phyloP scores from a whole-genome alignment of 2,329 filamentous ascomycete genomes.

The Tolypocladium endophyticum region DNA sequence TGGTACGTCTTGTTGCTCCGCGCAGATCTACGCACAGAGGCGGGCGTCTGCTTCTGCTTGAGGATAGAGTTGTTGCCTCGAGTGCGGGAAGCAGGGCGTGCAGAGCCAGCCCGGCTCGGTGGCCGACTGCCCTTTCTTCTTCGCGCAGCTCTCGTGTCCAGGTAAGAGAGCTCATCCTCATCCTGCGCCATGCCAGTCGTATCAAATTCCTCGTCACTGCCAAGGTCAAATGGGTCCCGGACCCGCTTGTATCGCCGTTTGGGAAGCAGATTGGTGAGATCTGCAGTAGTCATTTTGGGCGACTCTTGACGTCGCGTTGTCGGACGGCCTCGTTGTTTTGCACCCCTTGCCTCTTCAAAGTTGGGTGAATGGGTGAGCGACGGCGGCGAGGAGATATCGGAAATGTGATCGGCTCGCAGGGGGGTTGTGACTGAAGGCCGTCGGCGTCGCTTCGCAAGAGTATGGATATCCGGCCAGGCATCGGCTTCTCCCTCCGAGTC shows the following conservation, averaged over 20 bases:
- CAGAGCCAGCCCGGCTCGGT: constrained; percentile 15
- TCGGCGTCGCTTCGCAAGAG: constrained; percentile 36
- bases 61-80: constrained; percentile 10
- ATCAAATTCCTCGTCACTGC: constrained; percentile 37
- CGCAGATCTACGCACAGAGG: constrained; percentile 10
- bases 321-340: constrained; percentile 17
- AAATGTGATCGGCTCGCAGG: constrained; percentile 27
- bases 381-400: constrained; percentile 51
- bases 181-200: constrained; percentile 36
- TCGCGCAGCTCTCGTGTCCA: constrained; percentile 24
- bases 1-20: constrained; percentile 38
- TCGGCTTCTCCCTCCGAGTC: constrained; percentile 32
- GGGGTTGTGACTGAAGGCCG: constrained; percentile 26
- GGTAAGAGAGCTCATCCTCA: constrained; percentile 46
- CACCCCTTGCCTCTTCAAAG: constrained; percentile 19
- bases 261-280: constrained; percentile 42
- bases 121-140: constrained; percentile 21
- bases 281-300: constrained; percentile 40
- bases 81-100: constrained; percentile 14
- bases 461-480: constrained; percentile 41
- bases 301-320: constrained; percentile 21
- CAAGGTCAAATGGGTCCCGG: constrained; percentile 28
- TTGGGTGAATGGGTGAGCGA: constrained; percentile 59
- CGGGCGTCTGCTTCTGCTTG: constrained; percentile 12
- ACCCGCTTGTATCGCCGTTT: constrained; percentile 34